Conservation (phyloP, 2,329 filamentous ascomycete species). For the Cladosporium sp. region DNA sequence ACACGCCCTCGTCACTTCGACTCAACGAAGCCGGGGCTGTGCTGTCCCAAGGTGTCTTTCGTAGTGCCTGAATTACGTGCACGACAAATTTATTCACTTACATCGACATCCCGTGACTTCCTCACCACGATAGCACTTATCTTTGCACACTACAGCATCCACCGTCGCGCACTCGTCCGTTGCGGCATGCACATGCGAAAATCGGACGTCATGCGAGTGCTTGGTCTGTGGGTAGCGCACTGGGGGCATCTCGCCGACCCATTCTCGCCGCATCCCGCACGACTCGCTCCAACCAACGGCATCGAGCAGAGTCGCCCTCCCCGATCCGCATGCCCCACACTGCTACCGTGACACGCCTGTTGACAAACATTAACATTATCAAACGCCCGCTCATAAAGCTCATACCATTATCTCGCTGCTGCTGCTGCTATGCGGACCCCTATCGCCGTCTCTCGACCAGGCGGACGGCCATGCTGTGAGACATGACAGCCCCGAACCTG, state of each 20-base stretch:
- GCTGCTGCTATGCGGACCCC: not conserved
- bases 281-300: not conserved
- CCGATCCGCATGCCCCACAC: not conserved
- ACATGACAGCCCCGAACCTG: not conserved
- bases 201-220: not conserved
- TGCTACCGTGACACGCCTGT: not conserved
- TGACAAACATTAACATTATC: slow-evolving; percentile 4
- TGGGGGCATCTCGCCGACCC: not conserved
- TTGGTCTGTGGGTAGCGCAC: not conserved
- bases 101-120: too few species aligned
- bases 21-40: too few species aligned
- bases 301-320: not conserved
- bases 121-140: too few species aligned
- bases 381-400: not conserved
- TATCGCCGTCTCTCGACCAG: not conserved
- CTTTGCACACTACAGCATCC: too few species aligned
- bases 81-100: too few species aligned
- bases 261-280: too few species aligned
- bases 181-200: not conserved
- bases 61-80: too few species aligned
- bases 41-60: too few species aligned
- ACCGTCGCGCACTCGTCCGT: not conserved
- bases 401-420: not conserved
- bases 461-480: not conserved
- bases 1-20: not conserved